Percentiles rank a stretch among this genome's conserved stretches.
These are phyloP conservation scores for Aspergillus ruber DNA, from an alignment of 2,329 filamentous ascomycete species.

Conservation along the genomic window DNA sequence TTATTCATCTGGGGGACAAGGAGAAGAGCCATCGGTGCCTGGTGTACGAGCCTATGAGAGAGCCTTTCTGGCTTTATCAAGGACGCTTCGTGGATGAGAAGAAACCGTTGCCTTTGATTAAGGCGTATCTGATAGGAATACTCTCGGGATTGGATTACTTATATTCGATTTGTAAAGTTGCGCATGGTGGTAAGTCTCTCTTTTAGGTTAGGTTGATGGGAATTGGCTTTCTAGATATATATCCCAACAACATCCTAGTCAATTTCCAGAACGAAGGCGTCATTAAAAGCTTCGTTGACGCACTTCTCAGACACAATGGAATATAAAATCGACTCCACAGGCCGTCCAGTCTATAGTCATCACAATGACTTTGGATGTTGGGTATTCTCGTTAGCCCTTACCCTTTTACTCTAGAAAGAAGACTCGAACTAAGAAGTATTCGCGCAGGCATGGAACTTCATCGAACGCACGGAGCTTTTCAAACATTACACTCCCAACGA, in stretches of 20 bases:
- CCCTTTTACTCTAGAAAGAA: conserved; percentile 2
- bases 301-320: conserved; percentile 13
- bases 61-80: conserved; percentile 27
- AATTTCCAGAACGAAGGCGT: conserved; percentile 16
- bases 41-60: conserved; percentile 31
- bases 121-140: conserved; percentile 27
- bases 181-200: conserved; percentile 36
- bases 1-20: conserved; percentile 15
- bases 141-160: conserved; percentile 37
- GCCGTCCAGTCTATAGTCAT: conserved; percentile 23
- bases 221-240: conserved; percentile 26
- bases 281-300: conserved; percentile 11
- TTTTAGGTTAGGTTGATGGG: too few species aligned
- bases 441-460: conserved; percentile 30
- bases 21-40: conserved; percentile 27
- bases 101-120: conserved; percentile 23
- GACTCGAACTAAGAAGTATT: not conserved
- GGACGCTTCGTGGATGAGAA: conserved; percentile 18
- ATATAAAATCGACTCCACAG: conserved; percentile 18
- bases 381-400: conserved; percentile 21
- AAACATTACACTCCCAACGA: conserved; percentile 14
- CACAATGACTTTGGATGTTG: conserved; percentile 31
- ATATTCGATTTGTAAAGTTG: conserved; percentile 32
- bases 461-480: conserved; percentile 26
- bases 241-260: conserved; percentile 36